Conservation (phyloP, 108 stramenopile genomes). For the Cyclotella cryptica region DNA sequence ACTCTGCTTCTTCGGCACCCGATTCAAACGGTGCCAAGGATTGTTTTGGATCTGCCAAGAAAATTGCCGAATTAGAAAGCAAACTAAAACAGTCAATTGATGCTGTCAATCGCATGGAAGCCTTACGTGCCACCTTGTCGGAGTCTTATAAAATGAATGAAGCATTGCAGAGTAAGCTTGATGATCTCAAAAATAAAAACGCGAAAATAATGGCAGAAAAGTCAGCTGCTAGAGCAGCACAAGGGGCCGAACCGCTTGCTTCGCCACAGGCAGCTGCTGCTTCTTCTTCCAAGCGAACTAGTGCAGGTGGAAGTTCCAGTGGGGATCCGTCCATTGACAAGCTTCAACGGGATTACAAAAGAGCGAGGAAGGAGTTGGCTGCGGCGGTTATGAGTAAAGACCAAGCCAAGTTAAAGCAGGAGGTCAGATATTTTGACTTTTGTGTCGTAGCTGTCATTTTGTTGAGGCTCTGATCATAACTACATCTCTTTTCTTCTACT, state of each 20-base stretch:
- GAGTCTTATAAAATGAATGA: slow-evolving; percentile 82
- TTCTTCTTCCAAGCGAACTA: slow-evolving; percentile 26
- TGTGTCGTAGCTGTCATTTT: background rate
- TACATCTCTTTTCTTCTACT: slow-evolving; percentile 1
- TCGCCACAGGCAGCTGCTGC: slow-evolving; percentile 21
- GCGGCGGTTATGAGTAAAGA: slow-evolving; percentile 77
- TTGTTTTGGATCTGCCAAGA: slow-evolving; percentile 54
- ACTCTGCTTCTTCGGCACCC: slow-evolving; percentile 26
- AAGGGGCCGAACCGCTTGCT: slow-evolving; percentile 41
- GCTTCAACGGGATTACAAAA: slow-evolving; percentile 66
- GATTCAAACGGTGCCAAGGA: slow-evolving; percentile 11
- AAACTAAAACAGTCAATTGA: slow-evolving; percentile 87
- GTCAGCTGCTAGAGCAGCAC: slow-evolving; percentile 34
- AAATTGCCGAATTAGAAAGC: slow-evolving; percentile 76
- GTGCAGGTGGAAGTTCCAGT: slow-evolving; percentile 26
- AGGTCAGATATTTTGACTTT: slow-evolving; percentile 41
- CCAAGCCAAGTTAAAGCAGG: slow-evolving; percentile 76
- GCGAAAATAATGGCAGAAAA: slow-evolving; percentile 66
- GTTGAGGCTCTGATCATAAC: background rate
- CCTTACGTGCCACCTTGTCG: slow-evolving; percentile 60
- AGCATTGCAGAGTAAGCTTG: slow-evolving; percentile 68
- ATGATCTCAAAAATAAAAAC: slow-evolving; percentile 77
- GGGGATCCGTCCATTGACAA: slow-evolving; percentile 62
- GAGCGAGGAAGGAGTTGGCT: slow-evolving; percentile 74
- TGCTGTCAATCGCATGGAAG: slow-evolving; percentile 79